Base-by-base conservation (phyloP, 164 flowering plant species). In the Piper betle region DNA sequence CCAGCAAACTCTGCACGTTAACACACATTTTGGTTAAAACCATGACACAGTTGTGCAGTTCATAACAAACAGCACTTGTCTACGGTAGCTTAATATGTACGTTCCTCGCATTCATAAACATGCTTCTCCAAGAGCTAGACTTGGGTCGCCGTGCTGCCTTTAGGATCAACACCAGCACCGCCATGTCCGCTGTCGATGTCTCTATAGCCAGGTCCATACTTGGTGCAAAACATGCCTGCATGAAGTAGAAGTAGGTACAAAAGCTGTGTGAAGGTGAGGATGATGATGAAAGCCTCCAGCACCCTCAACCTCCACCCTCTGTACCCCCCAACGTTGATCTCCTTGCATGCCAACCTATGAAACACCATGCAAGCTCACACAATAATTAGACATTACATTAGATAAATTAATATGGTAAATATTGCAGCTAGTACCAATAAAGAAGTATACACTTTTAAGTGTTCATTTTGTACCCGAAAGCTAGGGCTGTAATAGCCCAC, bases 271-370 rank as follows among this genome's bases (percentile, higher is more conserved):
- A 92, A 73, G 0, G 78, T 57, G 1, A 92, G 66, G 13, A 87
- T 73, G 41, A 89, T 89, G 7, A 86, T 68, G 57, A 87, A 80
- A 2, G 79, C 98, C 60, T 89, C 98, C 52, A 89, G 52, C 10
- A 82, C 77, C 71, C 65, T 80, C 50, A 89, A 78, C 61, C 98
- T 87, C 98, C 98, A 92, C 3, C 94, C 94, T 72, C 97, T 84
- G 72, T 81, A 55, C 2, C 86, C 86, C 59, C 97, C 96, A 41
- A 89, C 37, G 62, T 62, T 18, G 39, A 92, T 92, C 67, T 92
- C 80, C 78, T 92, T 92, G 81, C 89, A 83, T 5, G 97, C 94
- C 66, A 92, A 80, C 66, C 91, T 87, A 66, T 46, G 58, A 19
- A 5, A 39, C 17, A 52, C 0, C 1, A 25, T 0, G 33, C 33